Conservation (phyloP, 2,329 filamentous ascomycete genomes). For the Curvularia verruculosa region DNA sequence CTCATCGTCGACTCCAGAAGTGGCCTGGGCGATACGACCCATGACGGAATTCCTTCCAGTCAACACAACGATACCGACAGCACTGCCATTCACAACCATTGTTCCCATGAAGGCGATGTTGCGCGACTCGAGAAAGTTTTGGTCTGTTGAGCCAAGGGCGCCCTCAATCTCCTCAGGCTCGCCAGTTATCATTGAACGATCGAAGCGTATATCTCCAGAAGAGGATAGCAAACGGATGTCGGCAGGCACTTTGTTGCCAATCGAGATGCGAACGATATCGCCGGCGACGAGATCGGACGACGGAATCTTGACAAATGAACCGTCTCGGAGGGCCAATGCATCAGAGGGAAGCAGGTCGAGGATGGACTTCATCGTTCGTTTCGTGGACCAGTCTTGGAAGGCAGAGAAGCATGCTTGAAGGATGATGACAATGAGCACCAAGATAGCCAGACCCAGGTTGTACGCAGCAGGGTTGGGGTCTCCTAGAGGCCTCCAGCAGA, state of each 20-base stretch:
- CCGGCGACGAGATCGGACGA: not conserved
- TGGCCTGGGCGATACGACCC: constrained; percentile 1
- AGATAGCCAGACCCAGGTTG: not conserved
- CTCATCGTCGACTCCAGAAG: not conserved
- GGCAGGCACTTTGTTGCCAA: constrained; percentile 2
- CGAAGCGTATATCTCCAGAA: constrained; percentile 2
- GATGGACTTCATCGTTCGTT: not conserved
- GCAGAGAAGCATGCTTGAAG: constrained; percentile 1
- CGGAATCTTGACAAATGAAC: not conserved
- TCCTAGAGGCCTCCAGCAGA: constrained; percentile 2
- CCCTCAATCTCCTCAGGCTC: not conserved
- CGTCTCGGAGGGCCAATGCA: not conserved
- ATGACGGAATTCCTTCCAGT: constrained; percentile 1
- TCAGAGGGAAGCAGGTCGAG: not conserved
- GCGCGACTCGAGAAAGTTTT: constrained; percentile 1
- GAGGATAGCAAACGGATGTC: not conserved
- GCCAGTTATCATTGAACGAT: constrained; percentile 2
- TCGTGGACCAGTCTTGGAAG: constrained; percentile 1
- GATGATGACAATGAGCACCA: constrained; percentile 1
- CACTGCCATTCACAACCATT: constrained; percentile 2
- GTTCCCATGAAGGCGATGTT: constrained; percentile 2
- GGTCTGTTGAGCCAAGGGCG: not conserved
- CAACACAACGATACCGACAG: constrained; percentile 2
- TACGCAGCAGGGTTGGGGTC: not conserved
- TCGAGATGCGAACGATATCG: constrained; percentile 1